Evolutionary conservation across 2,329 filamentous ascomycete genomes (phyloP).

Genomic region (Pseudogymnoascus sp.): DNA sequence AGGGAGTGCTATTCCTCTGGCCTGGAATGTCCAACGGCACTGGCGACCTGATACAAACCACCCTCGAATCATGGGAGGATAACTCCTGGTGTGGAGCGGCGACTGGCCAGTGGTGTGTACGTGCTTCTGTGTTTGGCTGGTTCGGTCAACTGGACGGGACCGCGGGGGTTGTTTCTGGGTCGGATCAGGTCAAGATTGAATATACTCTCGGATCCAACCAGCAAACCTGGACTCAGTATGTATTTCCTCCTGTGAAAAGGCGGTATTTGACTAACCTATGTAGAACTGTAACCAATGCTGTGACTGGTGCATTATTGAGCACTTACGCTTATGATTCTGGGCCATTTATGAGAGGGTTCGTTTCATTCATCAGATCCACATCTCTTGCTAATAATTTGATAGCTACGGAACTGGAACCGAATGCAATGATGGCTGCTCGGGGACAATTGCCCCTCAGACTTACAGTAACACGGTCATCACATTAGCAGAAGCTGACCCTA

Average conservation of each 20-base stretch:
- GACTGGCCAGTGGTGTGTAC: constrained; percentile 34
- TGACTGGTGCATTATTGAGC: constrained; percentile 28
- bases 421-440: constrained; percentile 31
- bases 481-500: constrained; percentile 27
- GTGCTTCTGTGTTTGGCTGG: constrained; percentile 33
- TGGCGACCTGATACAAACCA: constrained; percentile 35
- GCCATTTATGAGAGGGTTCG: constrained; percentile 28
- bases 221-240: constrained; percentile 20
- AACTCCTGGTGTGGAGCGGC: constrained; percentile 35
- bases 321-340: constrained; percentile 30
- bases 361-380: neutral
- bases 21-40: constrained; percentile 39
- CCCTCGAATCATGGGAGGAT: constrained; percentile 33
- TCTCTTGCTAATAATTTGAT: neutral
- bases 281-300: constrained; percentile 27
- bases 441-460: constrained; percentile 31
- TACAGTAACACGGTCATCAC: constrained; percentile 34
- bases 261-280: neutral
- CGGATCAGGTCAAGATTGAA: constrained; percentile 26
- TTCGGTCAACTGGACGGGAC: constrained; percentile 33
- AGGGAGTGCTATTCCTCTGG: constrained; percentile 34
- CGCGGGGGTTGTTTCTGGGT: constrained; percentile 19
- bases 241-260: neutral
- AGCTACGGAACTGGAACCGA: constrained; percentile 33
- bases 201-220: constrained; percentile 21